Conservation (phyloP, 352 stramenopile genomes). For the Globisporangium emineosum region DNA sequence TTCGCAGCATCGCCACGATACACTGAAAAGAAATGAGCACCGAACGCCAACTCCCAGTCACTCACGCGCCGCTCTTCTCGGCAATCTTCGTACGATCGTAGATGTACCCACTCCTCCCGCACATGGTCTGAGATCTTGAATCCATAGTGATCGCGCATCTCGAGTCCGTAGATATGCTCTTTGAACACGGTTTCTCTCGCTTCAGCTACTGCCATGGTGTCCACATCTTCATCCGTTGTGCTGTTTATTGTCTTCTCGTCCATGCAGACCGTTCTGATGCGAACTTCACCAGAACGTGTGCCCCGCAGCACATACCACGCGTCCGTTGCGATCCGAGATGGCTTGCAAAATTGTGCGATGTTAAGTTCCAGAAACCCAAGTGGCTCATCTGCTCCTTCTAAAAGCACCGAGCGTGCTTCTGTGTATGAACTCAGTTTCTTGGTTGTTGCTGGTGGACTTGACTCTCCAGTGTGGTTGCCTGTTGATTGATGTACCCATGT, state of each 20-base stretch:
- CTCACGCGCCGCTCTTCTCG: constrained; percentile 62
- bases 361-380: constrained; percentile 58
- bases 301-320: constrained; percentile 55
- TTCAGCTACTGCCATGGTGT: neutral
- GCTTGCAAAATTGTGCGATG: constrained; percentile 31
- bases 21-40: constrained; percentile 33
- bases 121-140: constrained; percentile 51
- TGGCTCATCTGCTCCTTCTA: constrained; percentile 33
- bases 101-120: constrained; percentile 47
- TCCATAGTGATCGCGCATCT: constrained; percentile 58
- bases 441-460: neutral
- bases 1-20: constrained; percentile 6
- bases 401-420: neutral
- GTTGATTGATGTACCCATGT: neutral
- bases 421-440: neutral
- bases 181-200: constrained; percentile 37
- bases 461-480: neutral
- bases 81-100: constrained; percentile 73
- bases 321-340: constrained; percentile 40
- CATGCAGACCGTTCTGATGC: constrained; percentile 57
- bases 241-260: constrained; percentile 21
- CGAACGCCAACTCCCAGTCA: constrained; percentile 58
- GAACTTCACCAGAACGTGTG: constrained; percentile 54
- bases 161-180: constrained; percentile 28
- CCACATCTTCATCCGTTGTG: constrained; percentile 9